A percentile compares a stretch with the other conserved stretches of the same genome.
These are phyloP conservation scores for Boletus tylopilopsis DNA, from an alignment of 768 basidiomycete genomes.

Conservation along the genomic window DNA sequence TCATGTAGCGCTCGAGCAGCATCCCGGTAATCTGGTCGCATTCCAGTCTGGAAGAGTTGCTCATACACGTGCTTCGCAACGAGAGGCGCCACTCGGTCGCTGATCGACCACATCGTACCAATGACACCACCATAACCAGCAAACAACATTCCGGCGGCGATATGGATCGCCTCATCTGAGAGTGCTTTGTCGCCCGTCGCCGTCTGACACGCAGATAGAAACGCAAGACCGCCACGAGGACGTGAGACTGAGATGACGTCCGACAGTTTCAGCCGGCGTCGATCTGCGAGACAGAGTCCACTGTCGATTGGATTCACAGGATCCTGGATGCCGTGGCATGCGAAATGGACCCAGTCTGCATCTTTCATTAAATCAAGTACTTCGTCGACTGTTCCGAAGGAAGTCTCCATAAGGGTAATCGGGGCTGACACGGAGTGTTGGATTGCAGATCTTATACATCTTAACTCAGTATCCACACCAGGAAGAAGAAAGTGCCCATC, in stretches of 20 bases:
- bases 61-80: constrained; percentile 20
- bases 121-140: constrained; percentile 24
- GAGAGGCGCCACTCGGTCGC: constrained; percentile 27
- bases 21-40: neutral
- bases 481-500: neutral
- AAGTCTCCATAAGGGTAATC: neutral
- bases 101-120: constrained; percentile 1
- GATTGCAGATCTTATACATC: no score
- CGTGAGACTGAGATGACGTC: neutral
- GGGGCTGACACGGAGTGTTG: no score
- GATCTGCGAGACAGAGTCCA: no score
- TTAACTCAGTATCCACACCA: no score
- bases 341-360: neutral
- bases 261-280: neutral
- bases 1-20: no score
- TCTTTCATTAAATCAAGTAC: neutral
- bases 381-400: neutral
- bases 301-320: no score
- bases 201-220: neutral
- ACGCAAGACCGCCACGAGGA: neutral
- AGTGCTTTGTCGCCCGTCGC: neutral
- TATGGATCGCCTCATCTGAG: neutral
- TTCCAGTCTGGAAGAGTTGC: neutral
- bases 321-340: neutral
- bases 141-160: constrained; percentile 29